phyloP scores from a whole-genome alignment of 345 rosid genomes.

The Boechera retrofracta region DNA sequence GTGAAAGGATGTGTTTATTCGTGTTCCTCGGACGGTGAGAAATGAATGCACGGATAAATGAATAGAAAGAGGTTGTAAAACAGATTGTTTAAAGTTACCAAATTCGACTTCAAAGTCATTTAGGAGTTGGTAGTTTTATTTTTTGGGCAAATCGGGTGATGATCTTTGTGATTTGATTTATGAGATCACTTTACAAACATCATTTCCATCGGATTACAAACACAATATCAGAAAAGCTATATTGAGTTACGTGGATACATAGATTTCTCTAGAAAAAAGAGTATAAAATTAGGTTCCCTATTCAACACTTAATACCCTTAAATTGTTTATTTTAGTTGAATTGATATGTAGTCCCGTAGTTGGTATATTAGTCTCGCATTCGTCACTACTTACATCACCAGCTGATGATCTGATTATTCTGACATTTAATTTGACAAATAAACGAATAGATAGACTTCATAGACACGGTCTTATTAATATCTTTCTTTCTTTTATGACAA shows the following conservation, averaged over 20 bases:
- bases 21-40: not conserved
- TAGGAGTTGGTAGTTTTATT: not conserved
- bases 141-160: not conserved
- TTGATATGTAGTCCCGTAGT: too few relatives aligned
- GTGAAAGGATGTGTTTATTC: not conserved
- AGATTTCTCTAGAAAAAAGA: not conserved
- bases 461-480: not conserved
- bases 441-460: not conserved
- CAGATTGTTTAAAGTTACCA: not conserved
- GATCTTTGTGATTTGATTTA: not conserved
- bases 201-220: not conserved
- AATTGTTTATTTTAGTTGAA: not conserved
- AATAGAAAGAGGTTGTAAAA: not conserved
- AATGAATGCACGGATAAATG: not conserved
- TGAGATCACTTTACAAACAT: not conserved
- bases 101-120: slow-evolving; percentile 5
- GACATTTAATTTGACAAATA: not conserved
- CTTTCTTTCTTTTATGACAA: not conserved
- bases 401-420: slow-evolving; percentile 2
- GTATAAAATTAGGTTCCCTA: not conserved
- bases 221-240: not conserved
- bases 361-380: not conserved
- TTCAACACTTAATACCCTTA: not conserved
- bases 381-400: slow-evolving; percentile 23
- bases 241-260: not conserved